These are phyloP conservation scores for Blastocystis sp. DNA, from an alignment of 352 stramenopile species.

Conservation along the genomic window DNA sequence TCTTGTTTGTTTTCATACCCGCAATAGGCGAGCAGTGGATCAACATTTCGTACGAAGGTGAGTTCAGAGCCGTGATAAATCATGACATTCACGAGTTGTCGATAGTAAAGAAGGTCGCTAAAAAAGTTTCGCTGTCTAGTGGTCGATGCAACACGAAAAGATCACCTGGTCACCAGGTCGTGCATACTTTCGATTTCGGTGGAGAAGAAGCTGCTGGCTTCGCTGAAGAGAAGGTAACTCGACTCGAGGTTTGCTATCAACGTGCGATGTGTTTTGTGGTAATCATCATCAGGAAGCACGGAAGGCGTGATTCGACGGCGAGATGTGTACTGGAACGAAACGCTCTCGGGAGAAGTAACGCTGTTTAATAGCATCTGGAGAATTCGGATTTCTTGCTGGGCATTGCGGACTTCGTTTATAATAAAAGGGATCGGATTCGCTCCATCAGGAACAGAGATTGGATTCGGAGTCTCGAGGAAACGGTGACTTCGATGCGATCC, in stretches of 20 bases:
- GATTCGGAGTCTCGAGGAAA: background rate
- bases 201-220: background rate
- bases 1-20: background rate
- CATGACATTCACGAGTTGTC: background rate
- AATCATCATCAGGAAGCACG: background rate
- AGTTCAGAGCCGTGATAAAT: constrained; percentile 2
- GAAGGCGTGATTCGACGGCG: background rate
- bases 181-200: background rate
- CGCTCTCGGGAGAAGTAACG: background rate
- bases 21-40: constrained; percentile 9
- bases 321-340: background rate
- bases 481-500: background rate
- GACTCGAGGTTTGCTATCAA: background rate
- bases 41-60: background rate
- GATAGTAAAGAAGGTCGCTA: background rate
- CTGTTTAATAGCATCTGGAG: background rate
- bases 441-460: background rate
- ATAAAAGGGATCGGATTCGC: background rate
- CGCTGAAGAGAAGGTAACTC: constrained; percentile 21
- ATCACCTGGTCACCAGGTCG: background rate
- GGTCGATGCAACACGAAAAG: background rate
- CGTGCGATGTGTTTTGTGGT: background rate
- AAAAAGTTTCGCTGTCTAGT: constrained; percentile 44
- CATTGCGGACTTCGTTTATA: background rate
- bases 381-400: background rate